These are phyloP conservation scores for Buxus sempervirens DNA, from an alignment of 164 flowering plant genomes.

Conservation along the genomic window DNA sequence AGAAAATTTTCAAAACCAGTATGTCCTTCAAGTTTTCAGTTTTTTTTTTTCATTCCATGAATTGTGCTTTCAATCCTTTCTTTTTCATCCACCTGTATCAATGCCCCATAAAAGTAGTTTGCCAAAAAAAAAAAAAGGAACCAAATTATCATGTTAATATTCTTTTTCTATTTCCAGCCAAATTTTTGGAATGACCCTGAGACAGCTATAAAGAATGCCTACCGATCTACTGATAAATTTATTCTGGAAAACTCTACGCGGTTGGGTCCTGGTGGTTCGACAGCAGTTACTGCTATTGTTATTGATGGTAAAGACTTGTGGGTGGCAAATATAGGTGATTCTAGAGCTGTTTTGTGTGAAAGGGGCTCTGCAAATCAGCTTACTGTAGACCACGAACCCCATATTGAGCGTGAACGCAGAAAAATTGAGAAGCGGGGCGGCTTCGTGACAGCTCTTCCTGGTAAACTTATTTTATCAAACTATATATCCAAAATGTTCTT, in stretches of 20 bases:
- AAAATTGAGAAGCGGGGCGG: slow-evolving; percentile 66
- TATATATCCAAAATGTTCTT: too few relatives aligned
- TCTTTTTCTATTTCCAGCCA: slow-evolving; percentile 30
- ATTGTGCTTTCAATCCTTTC: not conserved
- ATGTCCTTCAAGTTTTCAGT: not conserved
- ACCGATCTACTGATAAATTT: slow-evolving; percentile 45
- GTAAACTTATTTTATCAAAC: slow-evolving; percentile 18
- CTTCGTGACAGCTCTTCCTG: slow-evolving; percentile 60
- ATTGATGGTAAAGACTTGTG: slow-evolving; percentile 55
- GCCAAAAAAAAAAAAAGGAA: too few relatives aligned
- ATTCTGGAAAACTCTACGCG: slow-evolving; percentile 46
- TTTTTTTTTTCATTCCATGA: not conserved
- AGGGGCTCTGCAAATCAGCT: slow-evolving; percentile 52
- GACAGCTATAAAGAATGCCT: slow-evolving; percentile 52
- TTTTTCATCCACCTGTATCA: too few relatives aligned
- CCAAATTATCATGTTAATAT: too few relatives aligned
- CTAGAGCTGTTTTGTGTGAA: slow-evolving; percentile 57
- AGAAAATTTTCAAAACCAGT: not conserved
- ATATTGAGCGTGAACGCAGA: slow-evolving; percentile 41
- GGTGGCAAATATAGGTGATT: slow-evolving; percentile 71
- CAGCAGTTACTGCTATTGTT: slow-evolving; percentile 73
- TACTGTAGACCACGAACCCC: slow-evolving; percentile 69
- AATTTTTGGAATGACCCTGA: slow-evolving; percentile 57
- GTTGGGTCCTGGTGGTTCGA: slow-evolving; percentile 70
- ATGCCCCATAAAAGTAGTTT: too few relatives aligned